These are phyloP conservation scores for Pyricularia grisea DNA, from an alignment of 2,329 filamentous ascomycete genomes.

Conservation along the genomic window DNA sequence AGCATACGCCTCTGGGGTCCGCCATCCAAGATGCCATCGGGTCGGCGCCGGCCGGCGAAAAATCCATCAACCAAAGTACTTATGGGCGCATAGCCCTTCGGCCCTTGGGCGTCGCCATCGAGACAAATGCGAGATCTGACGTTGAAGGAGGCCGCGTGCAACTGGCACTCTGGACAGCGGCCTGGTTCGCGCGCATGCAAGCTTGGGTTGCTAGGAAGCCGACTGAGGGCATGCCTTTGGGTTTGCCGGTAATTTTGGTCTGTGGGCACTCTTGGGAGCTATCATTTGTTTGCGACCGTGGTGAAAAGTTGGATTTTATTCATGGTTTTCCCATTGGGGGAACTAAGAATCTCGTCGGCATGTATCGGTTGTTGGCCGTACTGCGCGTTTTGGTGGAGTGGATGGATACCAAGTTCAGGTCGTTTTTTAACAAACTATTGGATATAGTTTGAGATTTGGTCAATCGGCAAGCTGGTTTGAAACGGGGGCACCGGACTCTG, in stretches of 20 bases:
- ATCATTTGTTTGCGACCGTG: conserved; percentile 1
- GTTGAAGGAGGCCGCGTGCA: neutral
- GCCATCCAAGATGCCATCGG: neutral
- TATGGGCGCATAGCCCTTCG: neutral
- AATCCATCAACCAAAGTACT: neutral
- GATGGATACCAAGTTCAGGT: neutral
- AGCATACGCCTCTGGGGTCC: neutral
- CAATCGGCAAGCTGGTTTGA: no score
- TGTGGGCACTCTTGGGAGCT: neutral
- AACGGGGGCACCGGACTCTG: no score
- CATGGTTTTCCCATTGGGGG: neutral
- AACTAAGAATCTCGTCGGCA: neutral
- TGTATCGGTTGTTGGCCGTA: neutral
- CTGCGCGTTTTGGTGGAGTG: neutral
- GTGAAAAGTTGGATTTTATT: neutral
- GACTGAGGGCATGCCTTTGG: neutral
- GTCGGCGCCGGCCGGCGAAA: neutral
- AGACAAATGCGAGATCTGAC: neutral
- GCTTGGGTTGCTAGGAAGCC: neutral
- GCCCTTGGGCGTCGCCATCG: neutral
- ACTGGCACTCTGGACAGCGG: neutral
- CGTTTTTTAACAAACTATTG: neutral
- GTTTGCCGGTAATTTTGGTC: neutral
- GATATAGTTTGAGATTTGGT: neutral
- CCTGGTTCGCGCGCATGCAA: neutral